Base-by-base conservation (phyloP, 2,329 filamentous ascomycete species). In the Hymenotorrendiella dingleyae region DNA sequence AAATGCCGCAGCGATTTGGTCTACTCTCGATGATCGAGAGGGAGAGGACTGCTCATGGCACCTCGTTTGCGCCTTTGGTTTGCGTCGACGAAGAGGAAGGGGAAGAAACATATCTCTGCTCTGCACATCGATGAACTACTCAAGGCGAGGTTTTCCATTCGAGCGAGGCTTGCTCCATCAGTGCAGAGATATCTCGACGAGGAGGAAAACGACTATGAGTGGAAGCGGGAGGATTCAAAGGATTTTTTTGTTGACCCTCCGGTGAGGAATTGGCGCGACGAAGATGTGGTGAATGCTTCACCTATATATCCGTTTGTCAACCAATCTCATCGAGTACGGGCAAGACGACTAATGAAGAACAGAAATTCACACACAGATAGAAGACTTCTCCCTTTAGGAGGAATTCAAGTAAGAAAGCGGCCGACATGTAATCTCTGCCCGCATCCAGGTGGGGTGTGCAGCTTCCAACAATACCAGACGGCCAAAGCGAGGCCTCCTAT, bases 351-450 rank as follows among this genome's bases (percentile, higher is more conserved):
- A 40, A 40, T 40, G 6, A 23, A 40, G 14, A 24, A 11, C 28
- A 40, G 38, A 19, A n/a, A 20, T 27, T 35, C 23, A 22, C 23
- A 36, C 12, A 29, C 16, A 8, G 12, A 26, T 19, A 36, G 26
- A 21, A 28, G n/a, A 42, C 26, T 12, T 16, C 38, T 38, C 11
- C 22, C 21, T 11, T 32, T 35, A 10, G 41, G 27, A 19, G 35
- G 23, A 14, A 26, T 37, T 10, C 27, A 30, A 34, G 27, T 32
- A 34, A 39, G 6, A 14, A 27, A 26, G 27, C 16, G 14, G 27
- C 38, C 43, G 4, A 42, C 43, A 4, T 46, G 43, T 21, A 46
- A 46, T 17, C 14, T 28, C 27, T 46, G 43, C 17, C 43, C 43
- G 10, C 43, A 46, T 19, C 43, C 32, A 20, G 34, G 38, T 11